phyloP scores from a whole-genome alignment of 768 basidiomycete genomes.

The Suillus fuscotomentosus region DNA sequence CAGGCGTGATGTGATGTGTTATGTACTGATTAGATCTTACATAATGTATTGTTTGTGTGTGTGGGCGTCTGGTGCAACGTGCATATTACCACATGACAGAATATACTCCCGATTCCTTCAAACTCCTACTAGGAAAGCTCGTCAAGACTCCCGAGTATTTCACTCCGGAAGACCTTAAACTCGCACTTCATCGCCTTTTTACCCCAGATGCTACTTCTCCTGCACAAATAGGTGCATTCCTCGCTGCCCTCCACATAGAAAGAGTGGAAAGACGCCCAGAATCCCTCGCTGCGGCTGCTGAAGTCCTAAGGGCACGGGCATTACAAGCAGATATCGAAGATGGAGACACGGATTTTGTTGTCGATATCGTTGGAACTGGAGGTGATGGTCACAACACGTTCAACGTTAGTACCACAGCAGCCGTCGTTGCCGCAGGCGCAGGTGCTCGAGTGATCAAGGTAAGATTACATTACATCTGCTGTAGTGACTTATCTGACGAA shows the following conservation, averaged over 20 bases:
- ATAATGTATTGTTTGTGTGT: background rate
- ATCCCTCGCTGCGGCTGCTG: conserved; percentile 76
- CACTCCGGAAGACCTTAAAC: conserved; percentile 68
- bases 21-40: too few species aligned
- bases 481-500: background rate
- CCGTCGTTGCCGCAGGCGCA: conserved; percentile 90
- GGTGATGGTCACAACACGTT: conserved; percentile 96
- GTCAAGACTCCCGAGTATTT: conserved; percentile 82
- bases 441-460: conserved; percentile 95
- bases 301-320: conserved; percentile 68
- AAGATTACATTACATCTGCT: conserved; percentile 15
- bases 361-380: conserved; percentile 43
- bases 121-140: conserved; percentile 71
- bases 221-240: conserved; percentile 84
- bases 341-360: conserved; percentile 67
- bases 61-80: background rate
- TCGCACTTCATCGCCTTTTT: conserved; percentile 74
- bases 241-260: conserved; percentile 81
- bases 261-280: conserved; percentile 75
- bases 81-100: conserved; percentile 17
- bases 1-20: too few species aligned
- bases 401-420: conserved; percentile 96
- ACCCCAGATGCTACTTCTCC: conserved; percentile 62
- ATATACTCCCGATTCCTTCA: conserved; percentile 59
- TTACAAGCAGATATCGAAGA: conserved; percentile 60